These are phyloP conservation scores for Cladochytrium tenue DNA, from an alignment of 371 early-diverging fungal species.

Conservation along the genomic window DNA sequence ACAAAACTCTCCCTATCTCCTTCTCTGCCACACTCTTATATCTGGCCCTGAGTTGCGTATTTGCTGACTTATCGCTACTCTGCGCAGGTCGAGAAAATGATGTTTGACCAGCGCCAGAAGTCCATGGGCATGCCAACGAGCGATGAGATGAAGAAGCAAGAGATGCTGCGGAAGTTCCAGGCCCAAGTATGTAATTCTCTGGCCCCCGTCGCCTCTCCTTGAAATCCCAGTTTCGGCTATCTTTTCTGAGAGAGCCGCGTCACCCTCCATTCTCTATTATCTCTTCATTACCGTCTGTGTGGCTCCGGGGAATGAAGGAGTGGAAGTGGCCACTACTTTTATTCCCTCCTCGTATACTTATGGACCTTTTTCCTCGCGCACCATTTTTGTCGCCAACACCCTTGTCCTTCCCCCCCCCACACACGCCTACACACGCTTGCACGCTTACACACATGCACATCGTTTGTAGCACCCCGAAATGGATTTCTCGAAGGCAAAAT, in stretches of 20 bases:
- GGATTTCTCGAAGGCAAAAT: constrained; percentile 49
- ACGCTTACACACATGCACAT: too few species aligned
- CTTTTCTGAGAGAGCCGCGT: too few species aligned
- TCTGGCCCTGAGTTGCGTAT: not conserved
- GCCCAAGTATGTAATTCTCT: constrained; percentile 34
- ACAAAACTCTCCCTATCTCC: not conserved
- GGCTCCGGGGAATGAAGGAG: too few species aligned
- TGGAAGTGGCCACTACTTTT: not conserved
- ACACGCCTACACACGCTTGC: too few species aligned
- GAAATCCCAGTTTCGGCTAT: too few species aligned
- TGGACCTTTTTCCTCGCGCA: not conserved
- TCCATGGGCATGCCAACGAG: constrained; percentile 77
- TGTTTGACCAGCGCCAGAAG: constrained; percentile 90
- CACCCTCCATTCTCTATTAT: not conserved
- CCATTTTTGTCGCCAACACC: too few species aligned
- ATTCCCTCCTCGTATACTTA: not conserved
- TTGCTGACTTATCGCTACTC: not conserved
- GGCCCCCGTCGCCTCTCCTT: not conserved
- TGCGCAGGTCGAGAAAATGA: constrained; percentile 55
- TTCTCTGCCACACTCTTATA: too few species aligned
- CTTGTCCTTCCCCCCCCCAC: too few species aligned
- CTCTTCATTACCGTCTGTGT: not conserved
- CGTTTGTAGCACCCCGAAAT: constrained; percentile 62
- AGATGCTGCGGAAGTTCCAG: constrained; percentile 79
- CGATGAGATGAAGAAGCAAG: constrained; percentile 78